Evolutionary conservation across 306 rosid species (phyloP), one percentile per base, ranked within the genome.

Genomic region (Prunus fruticosa): DNA sequence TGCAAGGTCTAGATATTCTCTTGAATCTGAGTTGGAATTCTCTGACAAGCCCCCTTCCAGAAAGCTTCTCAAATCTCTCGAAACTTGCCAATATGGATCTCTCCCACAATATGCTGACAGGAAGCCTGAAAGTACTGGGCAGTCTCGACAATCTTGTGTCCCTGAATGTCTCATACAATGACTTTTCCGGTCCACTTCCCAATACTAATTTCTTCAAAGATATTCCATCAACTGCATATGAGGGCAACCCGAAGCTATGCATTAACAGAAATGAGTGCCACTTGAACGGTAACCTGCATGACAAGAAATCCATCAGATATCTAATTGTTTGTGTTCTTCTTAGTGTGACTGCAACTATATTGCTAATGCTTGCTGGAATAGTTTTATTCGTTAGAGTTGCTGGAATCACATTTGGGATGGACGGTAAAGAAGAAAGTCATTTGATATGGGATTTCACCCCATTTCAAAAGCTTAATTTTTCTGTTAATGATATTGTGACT

Each of bases 381-480:
- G 67, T 87, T 78, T 84, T 88, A 69, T 87, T 90, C 22, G 76
- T 88, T 27, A 79, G 89, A 82, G 77, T 82, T 70, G 90, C 84
- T 45, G 94, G 88, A 68, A 66, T 71, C 20, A 47, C 67, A 72
- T 78, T 73, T 58, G 85, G 85, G 64, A 78, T 76, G 52, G 81
- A 76, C 20, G 68, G 66, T 28, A 88, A 83, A 27, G 87, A 82
- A 77, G 92, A 81, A 73, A 34, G 77, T 75, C 87, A 84, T 63
- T 64, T 87, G 78, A 90, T 88, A 56, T 94, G 98, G 98, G 86
- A 88, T 53, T 91, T 91, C 84, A 94, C 94, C 73, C 97, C 97
- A 76, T 94, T 94, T 83, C 98, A 94, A 51, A 94, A 90, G 71
- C 82, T 94, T 67, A 89, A 85, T 79, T 94, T 94, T 88, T 82